phyloP scores from a whole-genome alignment of 306 rosid species.

The Gleditsia sinensis region DNA sequence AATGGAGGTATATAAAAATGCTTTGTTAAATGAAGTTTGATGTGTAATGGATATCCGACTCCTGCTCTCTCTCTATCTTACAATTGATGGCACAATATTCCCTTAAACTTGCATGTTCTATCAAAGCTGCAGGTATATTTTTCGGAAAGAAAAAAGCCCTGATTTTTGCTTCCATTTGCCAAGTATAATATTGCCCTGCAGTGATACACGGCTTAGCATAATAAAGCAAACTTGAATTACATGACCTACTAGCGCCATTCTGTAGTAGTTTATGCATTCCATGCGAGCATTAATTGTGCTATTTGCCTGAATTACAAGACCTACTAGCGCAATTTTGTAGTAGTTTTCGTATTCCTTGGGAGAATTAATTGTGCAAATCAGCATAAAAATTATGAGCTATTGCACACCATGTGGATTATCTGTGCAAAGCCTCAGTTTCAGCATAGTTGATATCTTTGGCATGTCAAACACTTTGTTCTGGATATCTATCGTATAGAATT shows the following conservation, averaged over 20 bases:
- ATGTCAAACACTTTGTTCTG: neutral
- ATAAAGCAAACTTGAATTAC: too few species aligned
- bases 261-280: too few species aligned
- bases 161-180: neutral
- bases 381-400: neutral
- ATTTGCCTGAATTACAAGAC: too few species aligned
- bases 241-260: too few species aligned
- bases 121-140: neutral
- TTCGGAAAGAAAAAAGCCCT: neutral
- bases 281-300: too few species aligned
- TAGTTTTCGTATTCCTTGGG: neutral
- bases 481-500: neutral
- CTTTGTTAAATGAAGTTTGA: neutral
- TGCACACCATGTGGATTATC: neutral
- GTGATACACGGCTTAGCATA: too few species aligned
- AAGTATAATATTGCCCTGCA: too few species aligned
- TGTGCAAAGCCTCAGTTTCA: neutral
- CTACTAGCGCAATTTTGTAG: too few species aligned
- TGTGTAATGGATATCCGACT: neutral
- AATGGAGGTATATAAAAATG: slow-evolving; percentile 63
- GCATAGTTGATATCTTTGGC: neutral
- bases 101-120: slow-evolving; percentile 4
- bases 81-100: neutral
- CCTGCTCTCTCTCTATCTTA: neutral
- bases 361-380: neutral